These are phyloP conservation scores for Puya raimondii DNA, from an alignment of 176 grass and related monocot genomes.

Conservation along the genomic window DNA sequence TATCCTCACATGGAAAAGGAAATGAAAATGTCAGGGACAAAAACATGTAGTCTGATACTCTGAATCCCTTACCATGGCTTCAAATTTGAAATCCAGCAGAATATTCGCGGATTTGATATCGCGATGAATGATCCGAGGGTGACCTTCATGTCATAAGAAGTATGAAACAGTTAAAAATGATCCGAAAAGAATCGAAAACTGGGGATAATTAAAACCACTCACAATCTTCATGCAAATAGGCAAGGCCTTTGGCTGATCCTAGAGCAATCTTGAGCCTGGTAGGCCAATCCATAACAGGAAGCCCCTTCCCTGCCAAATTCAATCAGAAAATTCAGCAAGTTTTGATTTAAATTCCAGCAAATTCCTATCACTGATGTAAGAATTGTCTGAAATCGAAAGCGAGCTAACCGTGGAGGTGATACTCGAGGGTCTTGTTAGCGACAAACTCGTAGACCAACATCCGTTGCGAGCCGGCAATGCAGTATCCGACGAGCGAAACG, in stretches of 20 bases:
- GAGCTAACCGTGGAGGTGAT: conserved; percentile 45
- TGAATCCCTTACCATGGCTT: conserved; percentile 41
- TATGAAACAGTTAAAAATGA: neutral
- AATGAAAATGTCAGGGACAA: neutral
- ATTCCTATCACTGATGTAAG: too few relatives aligned
- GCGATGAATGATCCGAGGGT: conserved; percentile 62
- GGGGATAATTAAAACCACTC: conserved; percentile 12
- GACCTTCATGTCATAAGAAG: conserved; percentile 22
- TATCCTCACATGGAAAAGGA: neutral
- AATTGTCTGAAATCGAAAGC: neutral
- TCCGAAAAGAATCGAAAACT: neutral
- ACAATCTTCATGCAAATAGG: conserved; percentile 95
- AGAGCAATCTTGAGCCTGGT: conserved; percentile 70
- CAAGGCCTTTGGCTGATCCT: conserved; percentile 67
- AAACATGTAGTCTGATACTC: neutral
- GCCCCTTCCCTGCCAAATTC: conserved; percentile 39
- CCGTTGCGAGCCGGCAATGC: conserved; percentile 26
- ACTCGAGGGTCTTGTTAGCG: conserved; percentile 45
- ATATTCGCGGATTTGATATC: conserved; percentile 71
- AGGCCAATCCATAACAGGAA: conserved; percentile 52
- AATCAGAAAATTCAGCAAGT: neutral
- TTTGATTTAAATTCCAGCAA: neutral
- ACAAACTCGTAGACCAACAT: conserved; percentile 53
- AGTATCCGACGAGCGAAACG: conserved; percentile 49
- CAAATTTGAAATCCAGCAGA: conserved; percentile 58